Conservation (phyloP, 2,329 filamentous ascomycete species). For the Aspergillus sp. region DNA sequence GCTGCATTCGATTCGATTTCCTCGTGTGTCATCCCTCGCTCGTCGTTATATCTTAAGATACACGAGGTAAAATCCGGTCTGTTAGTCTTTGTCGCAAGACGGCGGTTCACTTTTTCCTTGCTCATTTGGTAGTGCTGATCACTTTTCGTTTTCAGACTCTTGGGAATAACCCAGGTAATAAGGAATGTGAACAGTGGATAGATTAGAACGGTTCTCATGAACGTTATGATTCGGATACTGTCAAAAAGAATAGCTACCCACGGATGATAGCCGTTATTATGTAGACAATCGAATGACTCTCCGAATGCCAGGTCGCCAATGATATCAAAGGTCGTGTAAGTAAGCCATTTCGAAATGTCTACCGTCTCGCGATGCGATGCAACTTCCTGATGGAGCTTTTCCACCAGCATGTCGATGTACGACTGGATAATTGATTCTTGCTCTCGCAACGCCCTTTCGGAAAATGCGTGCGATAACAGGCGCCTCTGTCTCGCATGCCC, state of each 20-base stretch:
- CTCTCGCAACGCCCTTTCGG: conserved; percentile 14
- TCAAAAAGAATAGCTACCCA: conserved; percentile 33
- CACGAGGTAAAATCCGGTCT: conserved; percentile 36
- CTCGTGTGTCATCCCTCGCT: conserved; percentile 15
- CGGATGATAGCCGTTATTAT: conserved; percentile 27
- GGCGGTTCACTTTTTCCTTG: conserved; percentile 18
- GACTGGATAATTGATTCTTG: conserved; percentile 10
- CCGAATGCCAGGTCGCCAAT: conserved; percentile 38
- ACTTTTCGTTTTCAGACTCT: conserved; percentile 6
- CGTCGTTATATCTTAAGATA: conserved; percentile 28
- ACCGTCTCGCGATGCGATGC: conserved; percentile 6
- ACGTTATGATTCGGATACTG: conserved; percentile 5
- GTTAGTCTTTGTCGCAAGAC: conserved; percentile 17
- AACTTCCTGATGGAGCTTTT: conserved; percentile 11
- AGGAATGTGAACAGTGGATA: conserved; percentile 13
- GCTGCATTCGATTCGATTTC: conserved; percentile 36
- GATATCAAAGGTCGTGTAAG: conserved; percentile 35
- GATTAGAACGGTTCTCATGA: conserved; percentile 6
- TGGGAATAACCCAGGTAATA: conserved; percentile 5
- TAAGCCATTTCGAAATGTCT: conserved; percentile 29
- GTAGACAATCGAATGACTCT: conserved; percentile 34
- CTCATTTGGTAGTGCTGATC: conserved; percentile 10
- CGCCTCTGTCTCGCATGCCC: conserved; percentile 21
- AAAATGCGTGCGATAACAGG: conserved; percentile 11
- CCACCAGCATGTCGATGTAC: conserved; percentile 20